Conservation (phyloP, 2,329 filamentous ascomycete genomes). For the Hypoxylon sp. region DNA sequence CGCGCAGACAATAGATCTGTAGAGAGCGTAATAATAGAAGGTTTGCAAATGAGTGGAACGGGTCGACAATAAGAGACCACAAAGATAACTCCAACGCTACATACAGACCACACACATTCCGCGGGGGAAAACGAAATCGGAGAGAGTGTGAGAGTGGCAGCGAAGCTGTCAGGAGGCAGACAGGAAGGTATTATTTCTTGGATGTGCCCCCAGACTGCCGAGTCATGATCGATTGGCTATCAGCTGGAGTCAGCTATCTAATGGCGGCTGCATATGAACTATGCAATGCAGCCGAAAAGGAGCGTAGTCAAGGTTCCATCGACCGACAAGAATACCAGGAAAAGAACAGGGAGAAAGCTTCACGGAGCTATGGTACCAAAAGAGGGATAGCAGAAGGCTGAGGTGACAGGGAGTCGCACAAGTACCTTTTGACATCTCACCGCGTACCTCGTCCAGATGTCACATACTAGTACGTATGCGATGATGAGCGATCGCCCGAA, state of each 20-base stretch:
- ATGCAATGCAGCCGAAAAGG: constrained; percentile 55
- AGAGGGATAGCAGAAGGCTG: constrained; percentile 43
- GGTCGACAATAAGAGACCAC: constrained; percentile 45
- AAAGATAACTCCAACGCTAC: constrained; percentile 47
- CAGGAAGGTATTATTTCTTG: constrained; percentile 52
- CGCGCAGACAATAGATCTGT: constrained; percentile 46
- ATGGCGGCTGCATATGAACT: constrained; percentile 50
- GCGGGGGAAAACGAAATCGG: constrained; percentile 47
- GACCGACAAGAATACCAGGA: constrained; percentile 14
- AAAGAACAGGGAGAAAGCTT: constrained; percentile 36
- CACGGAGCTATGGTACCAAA: constrained; percentile 40
- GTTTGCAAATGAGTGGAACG: constrained; percentile 45
- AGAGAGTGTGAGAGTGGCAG: constrained; percentile 44
- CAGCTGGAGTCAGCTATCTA: constrained; percentile 46
- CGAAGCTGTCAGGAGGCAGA: constrained; percentile 47
- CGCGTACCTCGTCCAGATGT: constrained; percentile 34
- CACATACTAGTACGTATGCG: background rate
- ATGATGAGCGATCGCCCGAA: constrained; percentile 35
- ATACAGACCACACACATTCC: constrained; percentile 48
- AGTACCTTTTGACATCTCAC: constrained; percentile 36
- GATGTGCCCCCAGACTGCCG: constrained; percentile 45
- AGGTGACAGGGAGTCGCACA: constrained; percentile 42
- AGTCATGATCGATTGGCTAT: constrained; percentile 54
- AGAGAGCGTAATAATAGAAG: constrained; percentile 45
- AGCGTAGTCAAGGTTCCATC: constrained; percentile 45